Evolutionary conservation across 352 stramenopile species (phyloP), one percentile per base, ranked within the genome.

Genomic region (Phytophthora syringae): DNA sequence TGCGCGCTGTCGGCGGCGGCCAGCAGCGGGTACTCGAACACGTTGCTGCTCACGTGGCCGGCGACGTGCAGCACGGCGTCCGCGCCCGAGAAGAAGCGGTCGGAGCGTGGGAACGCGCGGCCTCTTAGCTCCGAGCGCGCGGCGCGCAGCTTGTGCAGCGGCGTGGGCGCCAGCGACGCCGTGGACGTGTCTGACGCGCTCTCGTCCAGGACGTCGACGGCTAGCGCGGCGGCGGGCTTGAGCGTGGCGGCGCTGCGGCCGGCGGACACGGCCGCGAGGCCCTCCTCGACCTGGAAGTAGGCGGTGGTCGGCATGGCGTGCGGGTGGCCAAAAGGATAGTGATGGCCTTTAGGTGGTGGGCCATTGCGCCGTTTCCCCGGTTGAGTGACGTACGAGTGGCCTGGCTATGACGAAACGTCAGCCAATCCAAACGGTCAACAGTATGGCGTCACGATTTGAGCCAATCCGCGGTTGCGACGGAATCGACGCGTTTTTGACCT

Each of bases 1-100:
- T 50, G 40, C 6, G 27, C 30, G 20, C 50, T 66, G n/a, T 63
- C 55, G 43, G 55, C 37, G 11, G 48, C 15, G 27, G 52, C 6
- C 20, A 89, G 75, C 49, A 90, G 64, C 44, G 79, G 77, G 64
- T 90, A 92, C 22, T 81, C 52, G 52, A 92, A 92, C 18, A 92
- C 79, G 61, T 74, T 89, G 51, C 85, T 69, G 59, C 66, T 88
- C 50, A 82, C 58, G 64, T 89, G 74, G 50, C 71, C 69, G 24
- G 83, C 83, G 6, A 92, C 83, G 21, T 74, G 69, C 10, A 89
- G 72, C 49, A 91, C 80, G 37, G 80, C 82, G 30, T 80, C 67
- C 5, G 71, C 66, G 30, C 80, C 82, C 1, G 82, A 89, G n/a
- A 71, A 80, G 60, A 91, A 91, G 28, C 30, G 47, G 58, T 89